Percentiles rank a stretch among this genome's conserved stretches.
phyloP scores from a whole-genome alignment of 257 asterid genomes.

The Lavandula angustifolia region DNA sequence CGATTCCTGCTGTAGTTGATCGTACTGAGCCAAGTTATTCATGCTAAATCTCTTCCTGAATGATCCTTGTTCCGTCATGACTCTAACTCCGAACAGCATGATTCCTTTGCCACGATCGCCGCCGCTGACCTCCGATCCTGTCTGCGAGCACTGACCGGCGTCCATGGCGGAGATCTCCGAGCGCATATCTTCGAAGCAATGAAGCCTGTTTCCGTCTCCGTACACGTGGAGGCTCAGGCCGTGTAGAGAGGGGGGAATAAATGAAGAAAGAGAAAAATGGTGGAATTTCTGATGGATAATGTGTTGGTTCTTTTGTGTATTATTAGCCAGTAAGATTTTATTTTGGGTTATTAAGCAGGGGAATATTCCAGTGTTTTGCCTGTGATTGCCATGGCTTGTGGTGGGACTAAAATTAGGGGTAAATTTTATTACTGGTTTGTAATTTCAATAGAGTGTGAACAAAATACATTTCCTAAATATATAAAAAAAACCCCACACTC shows the following conservation, averaged over 20 bases:
- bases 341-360: conserved; percentile 5
- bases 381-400: background rate
- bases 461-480: too few species aligned
- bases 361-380: conserved; percentile 37
- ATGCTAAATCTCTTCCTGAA: conserved; percentile 88
- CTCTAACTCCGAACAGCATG: conserved; percentile 93
- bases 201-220: conserved; percentile 21
- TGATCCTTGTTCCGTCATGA: conserved; percentile 71
- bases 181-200: conserved; percentile 36
- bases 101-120: conserved; percentile 49
- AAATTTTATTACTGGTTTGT: too few species aligned
- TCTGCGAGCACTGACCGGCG: conserved; percentile 44
- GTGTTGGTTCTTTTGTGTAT: conserved; percentile 28
- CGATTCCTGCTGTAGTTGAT: conserved; percentile 62
- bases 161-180: conserved; percentile 43
- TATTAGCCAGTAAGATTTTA: conserved; percentile 37
- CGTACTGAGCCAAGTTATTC: conserved; percentile 77
- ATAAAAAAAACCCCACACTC: too few species aligned
- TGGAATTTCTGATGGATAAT: conserved; percentile 23
- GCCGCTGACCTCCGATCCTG: conserved; percentile 45
- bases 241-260: background rate
- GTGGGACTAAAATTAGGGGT: background rate
- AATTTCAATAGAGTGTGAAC: too few species aligned
- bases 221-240: conserved; percentile 24
- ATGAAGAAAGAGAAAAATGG: conserved; percentile 18